Evolutionary conservation across 768 basidiomycete genomes (phyloP).

Genomic region (Hygrocybe punicea): DNA sequence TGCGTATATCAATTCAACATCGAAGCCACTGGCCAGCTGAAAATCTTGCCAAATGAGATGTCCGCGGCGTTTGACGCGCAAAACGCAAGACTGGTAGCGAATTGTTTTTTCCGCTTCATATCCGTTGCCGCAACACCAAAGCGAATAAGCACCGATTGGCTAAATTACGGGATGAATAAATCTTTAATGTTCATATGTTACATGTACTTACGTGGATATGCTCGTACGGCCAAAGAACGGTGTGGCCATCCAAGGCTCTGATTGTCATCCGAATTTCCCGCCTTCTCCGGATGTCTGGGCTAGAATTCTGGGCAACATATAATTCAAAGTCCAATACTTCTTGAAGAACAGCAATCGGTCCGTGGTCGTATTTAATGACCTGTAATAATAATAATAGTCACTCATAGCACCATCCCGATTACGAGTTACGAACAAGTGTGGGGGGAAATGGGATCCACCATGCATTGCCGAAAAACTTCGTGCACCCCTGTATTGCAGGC

Average conservation of each 20-base stretch:
- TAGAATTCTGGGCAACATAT: conserved; percentile 62
- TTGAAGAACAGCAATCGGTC: conserved; percentile 46
- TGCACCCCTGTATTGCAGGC: conserved; percentile 32
- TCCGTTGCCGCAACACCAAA: conserved; percentile 43
- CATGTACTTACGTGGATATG: conserved; percentile 45
- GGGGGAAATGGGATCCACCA: conserved; percentile 83
- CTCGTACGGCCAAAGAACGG: conserved; percentile 62
- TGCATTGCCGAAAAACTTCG: conserved; percentile 66
- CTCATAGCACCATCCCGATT: not conserved
- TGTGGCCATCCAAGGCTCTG: conserved; percentile 60
- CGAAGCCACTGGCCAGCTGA: conserved; percentile 67
- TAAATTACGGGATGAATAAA: conserved; percentile 18
- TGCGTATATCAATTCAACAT: conserved; percentile 55
- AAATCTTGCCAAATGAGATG: conserved; percentile 49
- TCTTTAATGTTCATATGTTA: not conserved
- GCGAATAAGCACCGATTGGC: conserved; percentile 46
- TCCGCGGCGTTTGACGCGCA: conserved; percentile 53
- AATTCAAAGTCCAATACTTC: conserved; percentile 49
- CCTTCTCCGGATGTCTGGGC: conserved; percentile 43
- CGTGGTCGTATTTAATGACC: conserved; percentile 70
- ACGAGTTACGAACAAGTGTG: conserved; percentile 46
- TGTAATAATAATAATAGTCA: conserved; percentile 18
- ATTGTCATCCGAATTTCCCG: conserved; percentile 61
- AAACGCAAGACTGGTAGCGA: conserved; percentile 45
- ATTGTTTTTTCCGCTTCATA: conserved; percentile 51